Conservation (phyloP, 1,284 basidiomycete species). For the Mycena citricolor region DNA sequence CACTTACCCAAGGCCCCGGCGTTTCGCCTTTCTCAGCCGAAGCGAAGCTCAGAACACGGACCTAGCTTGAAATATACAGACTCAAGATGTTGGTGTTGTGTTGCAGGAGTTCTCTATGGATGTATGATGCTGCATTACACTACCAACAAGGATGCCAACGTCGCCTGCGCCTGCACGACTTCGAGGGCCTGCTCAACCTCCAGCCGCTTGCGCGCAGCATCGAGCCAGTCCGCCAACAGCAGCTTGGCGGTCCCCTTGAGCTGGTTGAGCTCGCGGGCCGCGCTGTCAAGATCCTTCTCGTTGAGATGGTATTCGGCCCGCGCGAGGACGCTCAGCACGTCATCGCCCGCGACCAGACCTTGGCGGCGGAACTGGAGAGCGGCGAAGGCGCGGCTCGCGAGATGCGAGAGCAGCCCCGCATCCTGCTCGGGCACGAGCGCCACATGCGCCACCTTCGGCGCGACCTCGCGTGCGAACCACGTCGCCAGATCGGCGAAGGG, state of each 20-base stretch:
- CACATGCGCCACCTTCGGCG: slow-evolving; percentile 83
- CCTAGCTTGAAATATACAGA: too few relatives aligned
- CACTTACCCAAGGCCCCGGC: too few relatives aligned
- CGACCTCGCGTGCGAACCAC: slow-evolving; percentile 88
- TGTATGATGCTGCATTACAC: slow-evolving; percentile 39
- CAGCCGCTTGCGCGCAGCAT: slow-evolving; percentile 83
- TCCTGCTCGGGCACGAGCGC: slow-evolving; percentile 89
- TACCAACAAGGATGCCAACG: slow-evolving; percentile 63
- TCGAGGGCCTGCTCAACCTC: slow-evolving; percentile 94
- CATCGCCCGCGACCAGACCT: slow-evolving; percentile 74
- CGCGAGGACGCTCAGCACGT: slow-evolving; percentile 85
- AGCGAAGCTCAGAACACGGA: too few relatives aligned
- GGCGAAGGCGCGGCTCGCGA: slow-evolving; percentile 80
- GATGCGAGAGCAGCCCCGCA: slow-evolving; percentile 84
- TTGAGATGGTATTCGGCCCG: slow-evolving; percentile 89
- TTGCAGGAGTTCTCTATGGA: slow-evolving; percentile 22
- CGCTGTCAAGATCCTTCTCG: slow-evolving; percentile 91
- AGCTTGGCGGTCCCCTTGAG: slow-evolving; percentile 84
- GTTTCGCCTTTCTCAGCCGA: too few relatives aligned
- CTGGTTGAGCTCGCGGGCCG: slow-evolving; percentile 90
- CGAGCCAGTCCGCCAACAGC: slow-evolving; percentile 88
- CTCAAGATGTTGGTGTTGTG: too few relatives aligned
- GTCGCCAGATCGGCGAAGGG: slow-evolving; percentile 85
- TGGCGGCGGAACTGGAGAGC: slow-evolving; percentile 79
- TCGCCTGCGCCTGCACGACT: slow-evolving; percentile 78